Evolutionary conservation across 1,284 basidiomycete species (phyloP).

Genomic region (Ganoderma lucidum): DNA sequence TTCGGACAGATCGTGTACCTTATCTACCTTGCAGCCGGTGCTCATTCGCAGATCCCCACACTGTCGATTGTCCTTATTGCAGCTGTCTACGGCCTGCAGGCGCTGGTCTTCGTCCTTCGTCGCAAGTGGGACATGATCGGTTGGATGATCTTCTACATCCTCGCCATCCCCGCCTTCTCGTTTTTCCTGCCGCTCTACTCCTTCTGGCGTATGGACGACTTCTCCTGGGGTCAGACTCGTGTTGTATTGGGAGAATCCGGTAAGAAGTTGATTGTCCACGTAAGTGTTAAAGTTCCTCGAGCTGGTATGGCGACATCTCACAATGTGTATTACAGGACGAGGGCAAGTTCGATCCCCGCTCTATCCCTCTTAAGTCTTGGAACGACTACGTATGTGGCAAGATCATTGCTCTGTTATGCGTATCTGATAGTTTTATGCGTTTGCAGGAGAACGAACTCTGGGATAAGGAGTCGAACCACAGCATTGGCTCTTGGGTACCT

Average conservation of each 20-base stretch:
- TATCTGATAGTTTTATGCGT: neutral
- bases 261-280: slow-evolving; percentile 95
- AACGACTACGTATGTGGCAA: slow-evolving; percentile 79
- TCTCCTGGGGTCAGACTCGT: slow-evolving; percentile 97
- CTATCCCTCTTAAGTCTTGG: slow-evolving; percentile 97
- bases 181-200: slow-evolving; percentile 96
- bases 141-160: slow-evolving; percentile 97
- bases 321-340: slow-evolving; percentile 72
- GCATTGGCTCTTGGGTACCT: slow-evolving; percentile 86
- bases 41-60: slow-evolving; percentile 72
- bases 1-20: slow-evolving; percentile 82
- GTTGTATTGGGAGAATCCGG: slow-evolving; percentile 94
- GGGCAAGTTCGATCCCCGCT: slow-evolving; percentile 93
- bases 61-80: slow-evolving; percentile 92
- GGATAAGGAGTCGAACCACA: slow-evolving; percentile 96
- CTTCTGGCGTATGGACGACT: slow-evolving; percentile 99
- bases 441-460: slow-evolving; percentile 91
- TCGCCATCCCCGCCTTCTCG: slow-evolving; percentile 92
- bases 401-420: neutral
- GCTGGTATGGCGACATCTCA: slow-evolving; percentile 24
- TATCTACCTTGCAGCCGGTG: slow-evolving; percentile 76
- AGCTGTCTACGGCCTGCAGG: slow-evolving; percentile 93
- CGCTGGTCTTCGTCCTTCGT: slow-evolving; percentile 85
- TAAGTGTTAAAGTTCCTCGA: slow-evolving; percentile 49
- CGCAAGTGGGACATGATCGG: slow-evolving; percentile 96